Base-by-base conservation (phyloP, 495 filamentous ascomycete species). In the Pseudevernia furfuracea region DNA sequence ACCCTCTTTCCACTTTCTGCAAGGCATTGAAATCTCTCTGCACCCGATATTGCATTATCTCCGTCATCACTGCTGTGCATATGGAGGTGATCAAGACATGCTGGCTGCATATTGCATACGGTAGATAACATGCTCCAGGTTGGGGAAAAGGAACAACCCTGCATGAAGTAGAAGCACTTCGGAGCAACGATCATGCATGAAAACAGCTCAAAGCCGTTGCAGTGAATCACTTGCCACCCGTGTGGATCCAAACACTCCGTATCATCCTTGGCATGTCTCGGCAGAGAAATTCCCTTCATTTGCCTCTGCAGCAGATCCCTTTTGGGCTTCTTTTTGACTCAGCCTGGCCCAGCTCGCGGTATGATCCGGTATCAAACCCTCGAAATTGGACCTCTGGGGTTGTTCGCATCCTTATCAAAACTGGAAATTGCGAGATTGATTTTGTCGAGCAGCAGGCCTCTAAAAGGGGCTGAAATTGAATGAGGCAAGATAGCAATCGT, bases 161-260 rank as follows among this genome's bases (percentile, higher is more conserved):
- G 52, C 52, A 55, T 34, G 17, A 34, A 32, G 21, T 34, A 21
- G 30, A 21, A 9, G 14, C 28, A 55, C 15, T 30, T 55, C 52
- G 52, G 52, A 34, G 28, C 52, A 34, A n/a, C 52, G 28, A 55
- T 34, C 30, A 55, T 55, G 52, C 52, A 55, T n/a, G 28, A 34
- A 19, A 21, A 55, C 25, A 30, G 6, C 17, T 55, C 30, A 34
- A 1, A 55, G 52, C 52, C 52, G 28, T 34, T 55, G 30, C 28
- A 21, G 17, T 15, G 28, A 30, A 53, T 5, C 49, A 17, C 0
- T 28, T 28, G 17, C 28, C 23, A 25, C 46, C 8, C 23, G 1
- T 14, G 12, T 23, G 43, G 43, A 23, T 2, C 17, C 3, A 21
- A 7, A 43, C 3, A n/a, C 28, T 49, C 12, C 46, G 3, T 1